These are phyloP conservation scores for Dianthus caryophyllus DNA, from an alignment of 148 eudicot genomes.

Conservation along the genomic window DNA sequence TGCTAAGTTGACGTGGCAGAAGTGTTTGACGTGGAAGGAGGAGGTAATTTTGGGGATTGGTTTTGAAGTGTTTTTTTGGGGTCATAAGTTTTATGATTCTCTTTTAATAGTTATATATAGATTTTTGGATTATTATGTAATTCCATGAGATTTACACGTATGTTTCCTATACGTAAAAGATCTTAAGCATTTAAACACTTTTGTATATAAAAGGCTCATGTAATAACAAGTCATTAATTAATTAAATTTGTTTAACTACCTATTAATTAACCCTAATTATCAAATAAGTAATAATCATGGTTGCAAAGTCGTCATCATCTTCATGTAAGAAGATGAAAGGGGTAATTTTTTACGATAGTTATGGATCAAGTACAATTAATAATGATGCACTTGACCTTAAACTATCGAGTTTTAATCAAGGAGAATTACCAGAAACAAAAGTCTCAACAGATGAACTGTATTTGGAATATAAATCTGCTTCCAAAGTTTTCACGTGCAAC, in stretches of 20 bases:
- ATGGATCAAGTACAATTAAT: background rate
- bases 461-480: background rate
- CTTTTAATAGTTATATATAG: too few relatives aligned
- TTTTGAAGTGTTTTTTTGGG: too few relatives aligned
- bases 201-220: slow-evolving; percentile 13
- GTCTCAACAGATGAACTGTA: background rate
- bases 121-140: slow-evolving; percentile 11
- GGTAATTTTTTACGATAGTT: background rate
- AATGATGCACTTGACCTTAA: slow-evolving; percentile 19
- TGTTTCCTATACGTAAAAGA: slow-evolving; percentile 24
- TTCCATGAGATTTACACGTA: background rate
- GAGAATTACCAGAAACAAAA: background rate
- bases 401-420: slow-evolving; percentile 9
- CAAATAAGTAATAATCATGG: slow-evolving; percentile 11
- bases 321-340: slow-evolving; percentile 16
- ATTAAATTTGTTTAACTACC: background rate
- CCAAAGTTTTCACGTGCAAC: slow-evolving; percentile 29
- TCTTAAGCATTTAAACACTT: slow-evolving; percentile 22
- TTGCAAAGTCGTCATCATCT: slow-evolving; percentile 12
- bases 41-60: too few relatives aligned
- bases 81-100: too few relatives aligned
- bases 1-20: too few relatives aligned
- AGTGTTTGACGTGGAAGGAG: too few relatives aligned
- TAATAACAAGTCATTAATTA: background rate
- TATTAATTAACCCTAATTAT: background rate